These are phyloP conservation scores for Aspergillus affinis DNA, from an alignment of 495 filamentous ascomycete species.

Conservation along the genomic window DNA sequence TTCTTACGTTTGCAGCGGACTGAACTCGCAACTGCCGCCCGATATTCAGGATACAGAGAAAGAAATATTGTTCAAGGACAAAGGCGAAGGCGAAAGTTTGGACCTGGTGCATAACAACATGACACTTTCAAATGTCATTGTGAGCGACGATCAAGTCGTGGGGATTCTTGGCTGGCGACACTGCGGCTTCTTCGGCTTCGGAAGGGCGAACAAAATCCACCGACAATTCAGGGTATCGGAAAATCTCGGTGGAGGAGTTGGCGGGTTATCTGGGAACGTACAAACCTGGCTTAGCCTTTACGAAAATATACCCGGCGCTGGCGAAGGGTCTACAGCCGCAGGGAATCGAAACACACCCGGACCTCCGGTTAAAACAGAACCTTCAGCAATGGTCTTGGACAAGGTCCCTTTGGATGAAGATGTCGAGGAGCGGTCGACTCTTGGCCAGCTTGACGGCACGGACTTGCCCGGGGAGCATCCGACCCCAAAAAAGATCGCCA, in stretches of 20 bases:
- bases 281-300: conserved; percentile 40
- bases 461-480: conserved; percentile 31
- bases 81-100: conserved; percentile 26
- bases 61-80: conserved; percentile 35
- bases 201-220: conserved; percentile 35
- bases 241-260: conserved; percentile 9
- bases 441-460: conserved; percentile 31
- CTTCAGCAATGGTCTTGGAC: conserved; percentile 30
- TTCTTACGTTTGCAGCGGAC: conserved; percentile 38
- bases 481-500: conserved; percentile 41
- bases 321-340: conserved; percentile 10
- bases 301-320: conserved; percentile 21
- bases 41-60: conserved; percentile 27
- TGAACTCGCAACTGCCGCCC: conserved; percentile 34
- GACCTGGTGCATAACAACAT: conserved; percentile 41
- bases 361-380: conserved; percentile 39
- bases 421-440: conserved; percentile 23
- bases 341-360: conserved; percentile 20
- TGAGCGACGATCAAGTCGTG: conserved; percentile 38
- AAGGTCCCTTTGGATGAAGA: conserved; percentile 32
- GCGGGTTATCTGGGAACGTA: conserved; percentile 10
- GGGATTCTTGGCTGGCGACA: conserved; percentile 44
- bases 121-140: conserved; percentile 38
- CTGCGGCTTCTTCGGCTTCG: conserved; percentile 44
- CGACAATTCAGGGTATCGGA: conserved; percentile 30